Percentiles rank a stretch among this genome's conserved stretches.
These are phyloP conservation scores for Adansonia digitata DNA, from an alignment of 345 rosid genomes.

Conservation along the genomic window DNA sequence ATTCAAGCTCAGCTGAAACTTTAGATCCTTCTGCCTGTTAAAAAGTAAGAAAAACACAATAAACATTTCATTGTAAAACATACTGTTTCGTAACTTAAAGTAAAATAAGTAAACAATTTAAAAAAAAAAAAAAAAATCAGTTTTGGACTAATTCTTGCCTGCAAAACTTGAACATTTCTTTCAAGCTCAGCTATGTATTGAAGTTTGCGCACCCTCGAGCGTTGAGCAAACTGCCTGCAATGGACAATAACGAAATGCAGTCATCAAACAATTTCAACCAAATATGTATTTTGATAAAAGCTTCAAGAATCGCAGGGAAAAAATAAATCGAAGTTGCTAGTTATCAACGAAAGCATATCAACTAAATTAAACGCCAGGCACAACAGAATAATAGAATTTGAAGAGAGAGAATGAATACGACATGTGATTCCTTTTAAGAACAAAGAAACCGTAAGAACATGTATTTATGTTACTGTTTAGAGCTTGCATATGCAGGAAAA, in stretches of 20 bases:
- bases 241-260: constrained; percentile 14
- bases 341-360: neutral
- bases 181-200: constrained; percentile 99
- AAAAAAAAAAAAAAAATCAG: neutral
- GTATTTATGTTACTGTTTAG: neutral
- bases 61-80: constrained; percentile 6
- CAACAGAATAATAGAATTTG: neutral
- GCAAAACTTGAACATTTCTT: constrained; percentile 92
- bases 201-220: constrained; percentile 95
- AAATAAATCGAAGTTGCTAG: neutral
- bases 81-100: neutral
- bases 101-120: neutral
- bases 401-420: neutral
- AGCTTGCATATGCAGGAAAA: neutral
- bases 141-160: constrained; percentile 42
- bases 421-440: neutral
- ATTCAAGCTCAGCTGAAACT: constrained; percentile 84
- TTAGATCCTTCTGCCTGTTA: constrained; percentile 77
- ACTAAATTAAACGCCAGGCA: neutral
- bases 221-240: constrained; percentile 95
- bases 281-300: neutral
- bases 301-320: neutral
- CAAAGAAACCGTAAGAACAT: neutral
- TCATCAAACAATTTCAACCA: constrained; percentile 12
- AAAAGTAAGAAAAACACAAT: neutral